Conservation (phyloP, 2,329 filamentous ascomycete genomes). For the Alternaria arbusti region DNA sequence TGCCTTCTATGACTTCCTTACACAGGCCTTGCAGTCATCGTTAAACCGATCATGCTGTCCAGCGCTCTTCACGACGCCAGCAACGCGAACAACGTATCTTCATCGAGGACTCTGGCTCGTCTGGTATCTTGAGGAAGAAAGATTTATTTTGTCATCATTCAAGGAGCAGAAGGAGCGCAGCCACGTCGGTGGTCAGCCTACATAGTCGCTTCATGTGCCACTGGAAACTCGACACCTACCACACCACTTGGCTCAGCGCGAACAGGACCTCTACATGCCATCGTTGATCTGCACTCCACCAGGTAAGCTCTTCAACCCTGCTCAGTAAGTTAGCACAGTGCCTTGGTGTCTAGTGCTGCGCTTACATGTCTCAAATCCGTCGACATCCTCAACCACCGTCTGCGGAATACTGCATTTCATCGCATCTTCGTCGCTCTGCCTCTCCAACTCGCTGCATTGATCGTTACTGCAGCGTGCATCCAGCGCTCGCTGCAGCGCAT, state of each 20-base stretch:
- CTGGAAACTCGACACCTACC: not conserved
- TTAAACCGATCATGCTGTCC: not conserved
- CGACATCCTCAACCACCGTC: constrained; percentile 36
- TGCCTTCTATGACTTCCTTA: not conserved
- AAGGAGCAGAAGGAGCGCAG: not conserved
- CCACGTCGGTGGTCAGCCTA: not conserved
- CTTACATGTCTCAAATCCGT: constrained; percentile 3
- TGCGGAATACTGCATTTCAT: constrained; percentile 38
- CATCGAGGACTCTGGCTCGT: not conserved
- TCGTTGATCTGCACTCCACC: constrained; percentile 31
- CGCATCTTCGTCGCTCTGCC: constrained; percentile 37
- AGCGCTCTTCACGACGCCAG: not conserved
- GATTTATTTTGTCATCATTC: not conserved
- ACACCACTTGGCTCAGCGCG: not conserved
- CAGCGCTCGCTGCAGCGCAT: constrained; percentile 36
- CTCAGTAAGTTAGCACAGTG: not conserved
- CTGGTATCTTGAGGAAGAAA: not conserved
- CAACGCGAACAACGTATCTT: not conserved
- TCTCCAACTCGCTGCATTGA: constrained; percentile 31
- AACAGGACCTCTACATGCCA: not conserved
- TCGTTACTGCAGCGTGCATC: constrained; percentile 38
- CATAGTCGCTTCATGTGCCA: not conserved
- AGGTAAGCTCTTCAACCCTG: constrained; percentile 27
- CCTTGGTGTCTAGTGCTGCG: not conserved
- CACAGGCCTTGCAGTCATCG: not conserved